Percentiles rank a stretch among this genome's conserved stretches.
phyloP scores from a whole-genome alignment of 169 alveolate genomes.

The Besnoitia besnoiti region DNA sequence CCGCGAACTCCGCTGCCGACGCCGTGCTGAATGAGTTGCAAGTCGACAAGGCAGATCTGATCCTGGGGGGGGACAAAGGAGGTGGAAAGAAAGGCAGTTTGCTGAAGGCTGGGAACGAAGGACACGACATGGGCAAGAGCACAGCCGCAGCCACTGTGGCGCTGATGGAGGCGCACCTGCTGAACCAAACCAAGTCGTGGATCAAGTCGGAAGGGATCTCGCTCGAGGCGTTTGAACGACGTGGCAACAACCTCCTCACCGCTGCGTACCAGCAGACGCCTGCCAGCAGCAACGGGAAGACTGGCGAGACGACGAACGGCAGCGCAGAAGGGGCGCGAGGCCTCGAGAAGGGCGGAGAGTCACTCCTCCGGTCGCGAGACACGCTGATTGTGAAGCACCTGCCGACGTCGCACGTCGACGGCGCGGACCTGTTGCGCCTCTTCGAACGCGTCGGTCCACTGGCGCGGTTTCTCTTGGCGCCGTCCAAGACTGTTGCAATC shows the following conservation, averaged over 20 bases:
- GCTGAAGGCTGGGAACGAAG: not conserved
- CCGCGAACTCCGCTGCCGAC: slow-evolving; percentile 92
- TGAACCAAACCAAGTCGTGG: slow-evolving; percentile 94
- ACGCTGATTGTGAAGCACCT: slow-evolving; percentile 76
- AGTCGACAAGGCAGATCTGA: slow-evolving; percentile 83
- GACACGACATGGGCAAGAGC: not conserved
- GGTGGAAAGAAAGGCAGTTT: slow-evolving; percentile 48
- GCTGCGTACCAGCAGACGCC: not conserved
- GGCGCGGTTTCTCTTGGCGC: slow-evolving; percentile 84
- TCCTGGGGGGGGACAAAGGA: slow-evolving; percentile 79
- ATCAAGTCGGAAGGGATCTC: slow-evolving; percentile 90
- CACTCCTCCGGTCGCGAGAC: slow-evolving; percentile 62
- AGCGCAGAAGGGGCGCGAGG: not conserved
- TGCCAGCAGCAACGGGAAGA: not conserved
- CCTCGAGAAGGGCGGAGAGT: not conserved
- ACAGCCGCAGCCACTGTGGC: slow-evolving; percentile 62
- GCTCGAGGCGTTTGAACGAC: slow-evolving; percentile 84
- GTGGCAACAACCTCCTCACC: slow-evolving; percentile 67
- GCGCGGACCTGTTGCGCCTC: slow-evolving; percentile 71
- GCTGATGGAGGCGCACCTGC: slow-evolving; percentile 91
- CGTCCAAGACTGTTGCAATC: slow-evolving; percentile 89
- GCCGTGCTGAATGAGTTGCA: slow-evolving; percentile 86
- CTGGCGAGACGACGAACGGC: not conserved
- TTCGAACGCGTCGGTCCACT: slow-evolving; percentile 87
- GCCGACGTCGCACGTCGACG: slow-evolving; percentile 68